Evolutionary conservation across 2,329 filamentous ascomycete genomes (phyloP).

Genomic region (Stenocarpella maydis): DNA sequence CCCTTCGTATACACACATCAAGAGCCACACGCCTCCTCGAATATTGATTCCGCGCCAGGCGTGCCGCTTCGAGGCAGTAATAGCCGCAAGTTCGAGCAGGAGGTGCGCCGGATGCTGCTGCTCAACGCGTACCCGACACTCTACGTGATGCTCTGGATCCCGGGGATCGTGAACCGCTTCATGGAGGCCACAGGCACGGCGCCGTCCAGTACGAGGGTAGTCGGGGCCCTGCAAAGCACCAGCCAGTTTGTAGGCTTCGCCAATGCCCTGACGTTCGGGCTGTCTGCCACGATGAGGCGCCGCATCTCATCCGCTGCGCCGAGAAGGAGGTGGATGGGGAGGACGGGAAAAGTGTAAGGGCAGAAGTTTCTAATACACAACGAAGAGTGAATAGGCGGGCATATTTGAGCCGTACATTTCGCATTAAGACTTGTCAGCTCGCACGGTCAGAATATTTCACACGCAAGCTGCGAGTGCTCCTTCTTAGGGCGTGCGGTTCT

Average conservation of each 20-base stretch:
- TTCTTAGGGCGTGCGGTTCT: too few species aligned
- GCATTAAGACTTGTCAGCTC: neutral
- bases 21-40: too few species aligned
- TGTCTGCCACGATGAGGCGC: constrained; percentile 29
- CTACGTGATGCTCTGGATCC: constrained; percentile 49
- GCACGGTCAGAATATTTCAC: neutral
- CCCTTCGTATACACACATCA: constrained; percentile 10
- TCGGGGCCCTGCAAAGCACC: constrained; percentile 44
- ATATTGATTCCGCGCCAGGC: neutral
- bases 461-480: neutral
- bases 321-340: neutral
- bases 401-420: neutral
- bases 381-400: neutral
- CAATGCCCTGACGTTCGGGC: constrained; percentile 49
- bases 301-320: neutral
- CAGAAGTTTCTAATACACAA: neutral
- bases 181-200: constrained; percentile 41
- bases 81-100: constrained; percentile 36
- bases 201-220: constrained; percentile 18
- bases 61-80: neutral
- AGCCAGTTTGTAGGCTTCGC: constrained; percentile 49
- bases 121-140: constrained; percentile 49
- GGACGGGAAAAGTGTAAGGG: neutral
- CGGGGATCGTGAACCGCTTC: constrained; percentile 47
- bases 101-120: constrained; percentile 45